Base-by-base conservation (phyloP, 2,329 filamentous ascomycete genomes). In the Apiospora phragmitis region DNA sequence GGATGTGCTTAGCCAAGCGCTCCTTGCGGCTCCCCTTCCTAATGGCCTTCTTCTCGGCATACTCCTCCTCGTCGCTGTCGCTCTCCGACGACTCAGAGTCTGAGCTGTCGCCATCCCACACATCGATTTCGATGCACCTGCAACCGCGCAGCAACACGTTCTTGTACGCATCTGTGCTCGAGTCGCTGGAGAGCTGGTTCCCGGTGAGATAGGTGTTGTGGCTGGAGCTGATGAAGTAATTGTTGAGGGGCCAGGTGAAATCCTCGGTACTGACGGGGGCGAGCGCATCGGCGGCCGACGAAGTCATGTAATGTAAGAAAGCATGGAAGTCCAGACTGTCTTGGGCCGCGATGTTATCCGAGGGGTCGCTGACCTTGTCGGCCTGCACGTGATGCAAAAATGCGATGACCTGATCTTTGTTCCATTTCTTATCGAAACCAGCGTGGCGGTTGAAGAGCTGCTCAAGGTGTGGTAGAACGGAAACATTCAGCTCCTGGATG, bases 131-230 rank as follows among this genome's bases (percentile, higher is more conserved):
- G 71, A 98, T 91, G 81, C 95, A 98, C 24, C 95, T 91, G 76
- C 95, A 97, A 2, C 94, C 94, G 68, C 93, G 90, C 75, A 94
- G 88, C 70, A 98, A 85, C 12, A 95, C 94, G 68, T 91, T 91
- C 74, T 94, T 94, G 84, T 98, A 98, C 2, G 93, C 93, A 74
- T 94, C 93, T 0, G 94, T 94, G 79, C 94, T 97, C 68, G 94
- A 96, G 72, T 92, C 90, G 75, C 94, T 95, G 72, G 89, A 94
- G 18, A 97, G 90, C 83, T 98, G 95, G 78, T 95, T 93, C 32
- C 95, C 95, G 1, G 94, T 89, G 29, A 98, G 88, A 76, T 98
- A 98, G 0, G 95, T 98, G 82, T 98, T 98, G 85, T 98, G 95
- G 70, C 94, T 97, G 76, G 94, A 97, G 73, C 92, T 97, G 79